Conservation (phyloP, 345 rosid genomes). For the Linum tenue region DNA sequence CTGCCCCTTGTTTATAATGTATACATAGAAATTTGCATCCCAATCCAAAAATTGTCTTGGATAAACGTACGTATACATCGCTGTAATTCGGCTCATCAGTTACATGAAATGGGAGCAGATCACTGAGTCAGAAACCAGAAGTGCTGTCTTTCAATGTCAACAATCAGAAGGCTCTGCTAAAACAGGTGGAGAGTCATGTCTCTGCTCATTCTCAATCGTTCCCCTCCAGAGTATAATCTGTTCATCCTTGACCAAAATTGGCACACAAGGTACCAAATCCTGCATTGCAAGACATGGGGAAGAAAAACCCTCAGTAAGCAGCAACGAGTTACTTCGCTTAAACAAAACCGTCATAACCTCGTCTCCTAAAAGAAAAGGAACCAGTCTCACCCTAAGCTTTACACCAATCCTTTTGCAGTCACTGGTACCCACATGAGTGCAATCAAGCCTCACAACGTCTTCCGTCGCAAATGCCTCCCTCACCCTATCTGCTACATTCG, state of each 20-base stretch:
- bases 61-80: no score
- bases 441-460: slow-evolving; percentile 74
- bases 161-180: neutral
- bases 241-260: slow-evolving; percentile 76
- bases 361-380: neutral
- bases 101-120: neutral
- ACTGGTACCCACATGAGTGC: slow-evolving; percentile 64
- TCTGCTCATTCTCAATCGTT: slow-evolving; percentile 14
- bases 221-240: slow-evolving; percentile 88
- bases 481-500: slow-evolving; percentile 64
- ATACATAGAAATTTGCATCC: no score
- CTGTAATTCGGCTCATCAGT: no score
- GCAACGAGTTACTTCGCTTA: neutral
- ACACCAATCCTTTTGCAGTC: slow-evolving; percentile 86
- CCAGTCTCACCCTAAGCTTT: slow-evolving; percentile 47
- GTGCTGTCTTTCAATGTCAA: neutral
- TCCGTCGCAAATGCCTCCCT: slow-evolving; percentile 51
- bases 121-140: neutral
- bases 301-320: slow-evolving; percentile 3
- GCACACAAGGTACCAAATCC: slow-evolving; percentile 84
- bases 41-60: no score
- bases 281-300: slow-evolving; percentile 20
- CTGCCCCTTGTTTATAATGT: slow-evolving; percentile 56
- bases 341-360: neutral
- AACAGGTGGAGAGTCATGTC: slow-evolving; percentile 2